Evolutionary conservation across 2,329 filamentous ascomycete genomes (phyloP).

Genomic region (Ceratocystis harringtonii): DNA sequence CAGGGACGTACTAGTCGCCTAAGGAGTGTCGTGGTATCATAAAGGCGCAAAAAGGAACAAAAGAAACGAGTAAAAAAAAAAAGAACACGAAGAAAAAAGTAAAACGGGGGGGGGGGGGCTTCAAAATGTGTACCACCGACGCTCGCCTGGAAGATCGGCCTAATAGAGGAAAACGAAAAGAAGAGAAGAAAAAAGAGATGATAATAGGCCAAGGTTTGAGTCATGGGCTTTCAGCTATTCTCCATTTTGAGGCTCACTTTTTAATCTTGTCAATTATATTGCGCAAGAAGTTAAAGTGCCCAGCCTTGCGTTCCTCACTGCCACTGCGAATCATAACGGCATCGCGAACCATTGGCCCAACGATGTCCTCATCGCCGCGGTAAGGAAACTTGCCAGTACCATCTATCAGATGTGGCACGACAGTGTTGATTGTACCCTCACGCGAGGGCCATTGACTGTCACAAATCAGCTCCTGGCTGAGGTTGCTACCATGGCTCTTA

Average conservation of each 20-base stretch:
- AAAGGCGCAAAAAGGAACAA: not conserved
- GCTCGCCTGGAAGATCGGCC: not conserved
- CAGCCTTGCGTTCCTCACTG: constrained; percentile 30
- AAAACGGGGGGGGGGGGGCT: too few species aligned
- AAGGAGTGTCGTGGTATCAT: constrained; percentile 2
- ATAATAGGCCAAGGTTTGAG: not conserved
- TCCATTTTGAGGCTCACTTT: not conserved
- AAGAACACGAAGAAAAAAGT: not conserved
- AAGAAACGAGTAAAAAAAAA: not conserved
- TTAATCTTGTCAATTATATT: constrained; percentile 33
- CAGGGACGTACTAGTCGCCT: not conserved
- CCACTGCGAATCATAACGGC: constrained; percentile 35
- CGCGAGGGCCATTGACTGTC: constrained; percentile 32
- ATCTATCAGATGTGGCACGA: constrained; percentile 54
- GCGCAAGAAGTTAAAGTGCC: constrained; percentile 33
- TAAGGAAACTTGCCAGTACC: constrained; percentile 74
- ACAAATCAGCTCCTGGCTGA: constrained; percentile 27
- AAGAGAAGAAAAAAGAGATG: not conserved
- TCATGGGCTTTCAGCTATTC: not conserved
- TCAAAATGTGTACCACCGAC: not conserved
- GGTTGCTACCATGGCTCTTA: not conserved
- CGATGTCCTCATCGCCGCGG: constrained; percentile 80
- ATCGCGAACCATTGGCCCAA: constrained; percentile 70
- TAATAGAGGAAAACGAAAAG: not conserved
- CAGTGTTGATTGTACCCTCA: constrained; percentile 43